These are phyloP conservation scores for Setaria viridis DNA, from an alignment of 202 grass and related monocot species.

Conservation along the genomic window DNA sequence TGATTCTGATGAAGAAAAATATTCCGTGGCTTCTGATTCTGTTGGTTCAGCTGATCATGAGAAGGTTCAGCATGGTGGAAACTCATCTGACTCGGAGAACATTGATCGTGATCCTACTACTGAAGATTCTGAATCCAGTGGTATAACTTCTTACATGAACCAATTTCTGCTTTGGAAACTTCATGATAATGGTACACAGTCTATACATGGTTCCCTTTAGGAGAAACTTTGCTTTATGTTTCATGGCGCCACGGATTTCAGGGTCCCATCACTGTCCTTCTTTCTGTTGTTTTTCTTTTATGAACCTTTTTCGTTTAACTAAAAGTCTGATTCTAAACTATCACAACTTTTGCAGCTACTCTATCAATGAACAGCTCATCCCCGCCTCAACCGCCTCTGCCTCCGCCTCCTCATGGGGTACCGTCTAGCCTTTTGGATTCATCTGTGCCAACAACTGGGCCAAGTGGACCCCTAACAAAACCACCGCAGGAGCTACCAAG, in stretches of 20 bases:
- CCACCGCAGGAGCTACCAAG: constrained; percentile 32
- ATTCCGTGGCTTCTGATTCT: constrained; percentile 91
- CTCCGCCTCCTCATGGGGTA: constrained; percentile 19
- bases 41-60: constrained; percentile 67
- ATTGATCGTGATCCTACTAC: constrained; percentile 42
- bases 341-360: constrained; percentile 47
- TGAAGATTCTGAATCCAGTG: constrained; percentile 73
- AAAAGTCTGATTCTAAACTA: constrained; percentile 41
- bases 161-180: constrained; percentile 24
- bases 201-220: constrained; percentile 33
- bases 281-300: constrained; percentile 6
- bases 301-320: constrained; percentile 28
- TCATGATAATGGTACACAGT: constrained; percentile 23
- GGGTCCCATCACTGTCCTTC: background rate
- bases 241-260: constrained; percentile 30
- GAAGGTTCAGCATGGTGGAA: constrained; percentile 61
- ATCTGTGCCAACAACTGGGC: constrained; percentile 26
- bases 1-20: constrained; percentile 97
- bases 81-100: constrained; percentile 64
- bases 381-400: constrained; percentile 1
- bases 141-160: constrained; percentile 48
- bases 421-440: constrained; percentile 38
- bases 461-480: constrained; percentile 33
- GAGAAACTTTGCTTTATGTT: constrained; percentile 44
- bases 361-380: constrained; percentile 41